Conservation (phyloP, 345 rosid species). For the Odontarrhena argentea region DNA sequence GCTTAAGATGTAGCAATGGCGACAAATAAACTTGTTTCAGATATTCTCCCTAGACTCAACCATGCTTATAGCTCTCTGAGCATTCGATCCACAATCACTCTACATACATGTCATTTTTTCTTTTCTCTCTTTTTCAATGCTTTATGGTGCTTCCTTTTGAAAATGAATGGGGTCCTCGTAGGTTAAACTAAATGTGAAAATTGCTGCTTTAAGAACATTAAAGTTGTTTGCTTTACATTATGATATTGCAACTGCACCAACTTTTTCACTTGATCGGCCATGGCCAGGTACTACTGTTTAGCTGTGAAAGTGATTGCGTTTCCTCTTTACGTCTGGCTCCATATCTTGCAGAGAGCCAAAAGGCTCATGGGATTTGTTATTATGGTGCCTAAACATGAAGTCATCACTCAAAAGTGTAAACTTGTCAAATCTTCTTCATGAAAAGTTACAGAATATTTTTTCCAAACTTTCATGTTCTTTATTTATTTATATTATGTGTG, state of each 20-base stretch:
- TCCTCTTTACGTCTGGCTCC: conserved; percentile 26
- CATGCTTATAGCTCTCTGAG: conserved; percentile 12
- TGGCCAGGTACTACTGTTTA: conserved; percentile 31
- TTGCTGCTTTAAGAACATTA: conserved; percentile 33
- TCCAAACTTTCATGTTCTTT: not conserved
- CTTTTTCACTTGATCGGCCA: conserved; percentile 38
- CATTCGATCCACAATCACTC: conserved; percentile 17
- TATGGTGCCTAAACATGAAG: conserved; percentile 33
- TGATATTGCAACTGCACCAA: conserved; percentile 38
- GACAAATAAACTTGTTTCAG: conserved; percentile 31
- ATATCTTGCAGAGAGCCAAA: conserved; percentile 15
- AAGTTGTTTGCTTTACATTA: conserved; percentile 36
- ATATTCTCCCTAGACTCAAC: conserved; percentile 29
- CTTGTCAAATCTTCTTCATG: conserved; percentile 15
- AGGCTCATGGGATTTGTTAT: conserved; percentile 18
- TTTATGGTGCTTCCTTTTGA: conserved; percentile 38
- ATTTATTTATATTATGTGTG: not conserved
- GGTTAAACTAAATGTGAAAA: conserved; percentile 24
- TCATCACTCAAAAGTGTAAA: conserved; percentile 27
- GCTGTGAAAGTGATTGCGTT: conserved; percentile 36
- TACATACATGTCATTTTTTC: not conserved
- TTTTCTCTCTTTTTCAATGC: conserved; percentile 16
- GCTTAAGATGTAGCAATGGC: conserved; percentile 43
- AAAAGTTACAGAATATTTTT: not conserved
- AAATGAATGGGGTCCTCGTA: conserved; percentile 33